These are phyloP conservation scores for Aspergillus neotritici DNA, from an alignment of 2,329 filamentous ascomycete species.

Conservation along the genomic window DNA sequence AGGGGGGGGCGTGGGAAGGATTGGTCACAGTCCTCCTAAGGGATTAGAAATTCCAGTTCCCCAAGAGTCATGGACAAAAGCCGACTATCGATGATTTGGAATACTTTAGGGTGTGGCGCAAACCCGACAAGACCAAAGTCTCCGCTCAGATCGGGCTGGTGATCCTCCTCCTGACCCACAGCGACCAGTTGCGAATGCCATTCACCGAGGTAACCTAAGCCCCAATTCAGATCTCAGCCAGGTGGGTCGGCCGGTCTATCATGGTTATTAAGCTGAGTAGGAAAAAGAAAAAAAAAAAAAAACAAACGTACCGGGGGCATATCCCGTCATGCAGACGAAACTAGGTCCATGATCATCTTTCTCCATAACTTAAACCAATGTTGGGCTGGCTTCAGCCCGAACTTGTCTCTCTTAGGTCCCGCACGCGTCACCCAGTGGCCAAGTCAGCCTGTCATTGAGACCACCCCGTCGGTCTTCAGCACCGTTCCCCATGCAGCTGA, in stretches of 20 bases:
- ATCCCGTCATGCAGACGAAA: slow-evolving; percentile 13
- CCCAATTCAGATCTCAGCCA: slow-evolving; percentile 11
- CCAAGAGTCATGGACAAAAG: too few species aligned
- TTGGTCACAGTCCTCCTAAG: neutral
- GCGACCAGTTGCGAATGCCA: slow-evolving; percentile 13
- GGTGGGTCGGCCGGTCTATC: slow-evolving; percentile 13
- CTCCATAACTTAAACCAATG: slow-evolving; percentile 16
- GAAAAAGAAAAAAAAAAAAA: slow-evolving; percentile 1
- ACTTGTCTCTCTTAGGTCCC: slow-evolving; percentile 1
- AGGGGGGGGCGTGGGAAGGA: too few species aligned
- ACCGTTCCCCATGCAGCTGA: slow-evolving; percentile 9
- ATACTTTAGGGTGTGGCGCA: slow-evolving; percentile 18
- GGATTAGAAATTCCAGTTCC: slow-evolving; percentile 5
- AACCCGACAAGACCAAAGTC: slow-evolving; percentile 11
- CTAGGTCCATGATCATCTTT: slow-evolving; percentile 14
- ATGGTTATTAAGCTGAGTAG: neutral
- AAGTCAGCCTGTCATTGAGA: slow-evolving; percentile 3
- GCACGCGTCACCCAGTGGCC: neutral
- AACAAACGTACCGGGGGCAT: slow-evolving; percentile 11
- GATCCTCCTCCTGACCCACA: slow-evolving; percentile 13
- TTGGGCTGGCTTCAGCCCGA: slow-evolving; percentile 10
- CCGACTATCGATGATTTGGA: slow-evolving; percentile 16
- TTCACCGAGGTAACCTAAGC: neutral
- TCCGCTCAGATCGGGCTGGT: slow-evolving; percentile 16
- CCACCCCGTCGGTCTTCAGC: slow-evolving; percentile 4